Conservation (phyloP, 1,284 basidiomycete species). For the Cutaneotrichosporon sp. region DNA sequence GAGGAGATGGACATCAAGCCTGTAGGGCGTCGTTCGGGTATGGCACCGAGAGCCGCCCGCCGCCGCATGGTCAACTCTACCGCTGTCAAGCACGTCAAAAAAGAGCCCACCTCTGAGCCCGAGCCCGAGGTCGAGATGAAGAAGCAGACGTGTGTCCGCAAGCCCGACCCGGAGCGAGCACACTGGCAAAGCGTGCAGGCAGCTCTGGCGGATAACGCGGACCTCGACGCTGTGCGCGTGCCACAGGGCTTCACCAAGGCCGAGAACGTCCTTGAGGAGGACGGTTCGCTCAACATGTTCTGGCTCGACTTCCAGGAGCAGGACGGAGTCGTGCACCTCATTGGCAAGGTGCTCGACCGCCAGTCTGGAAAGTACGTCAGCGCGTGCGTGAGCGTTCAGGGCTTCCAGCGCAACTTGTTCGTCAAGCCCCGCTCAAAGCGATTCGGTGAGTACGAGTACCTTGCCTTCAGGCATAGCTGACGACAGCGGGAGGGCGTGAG, state of each 20-base stretch:
- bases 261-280: constrained; percentile 60
- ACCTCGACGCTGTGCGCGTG: constrained; percentile 49
- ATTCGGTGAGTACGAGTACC: constrained; percentile 56
- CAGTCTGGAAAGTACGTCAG: constrained; percentile 70
- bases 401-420: constrained; percentile 88
- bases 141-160: constrained; percentile 37
- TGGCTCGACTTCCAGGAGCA: constrained; percentile 91
- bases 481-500: constrained; percentile 60
- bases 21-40: constrained; percentile 26
- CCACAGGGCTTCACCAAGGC: constrained; percentile 53
- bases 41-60: constrained; percentile 28
- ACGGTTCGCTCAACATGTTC: constrained; percentile 79
- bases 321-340: constrained; percentile 70
- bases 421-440: constrained; percentile 75
- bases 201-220: constrained; percentile 35
- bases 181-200: constrained; percentile 77
- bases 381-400: constrained; percentile 80
- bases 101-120: constrained; percentile 50
- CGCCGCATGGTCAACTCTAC: constrained; percentile 53
- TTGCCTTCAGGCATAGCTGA: constrained; percentile 3
- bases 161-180: constrained; percentile 53
- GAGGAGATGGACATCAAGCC: constrained; percentile 35
- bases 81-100: constrained; percentile 52
- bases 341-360: constrained; percentile 84
- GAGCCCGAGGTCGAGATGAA: constrained; percentile 29